Base-by-base conservation (phyloP, 768 basidiomycete species). In the Rickenella mellea region DNA sequence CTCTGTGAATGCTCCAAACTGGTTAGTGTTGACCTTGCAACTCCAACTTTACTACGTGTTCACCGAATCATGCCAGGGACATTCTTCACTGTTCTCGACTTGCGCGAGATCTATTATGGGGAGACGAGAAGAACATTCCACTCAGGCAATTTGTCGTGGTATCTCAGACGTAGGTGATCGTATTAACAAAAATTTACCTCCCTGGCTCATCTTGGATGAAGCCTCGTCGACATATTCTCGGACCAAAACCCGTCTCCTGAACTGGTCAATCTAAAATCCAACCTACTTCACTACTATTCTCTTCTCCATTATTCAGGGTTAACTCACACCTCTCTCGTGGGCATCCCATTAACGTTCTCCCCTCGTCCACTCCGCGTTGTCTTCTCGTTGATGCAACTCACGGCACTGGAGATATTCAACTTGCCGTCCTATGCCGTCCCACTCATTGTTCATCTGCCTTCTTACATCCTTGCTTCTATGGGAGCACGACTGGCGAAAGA, bases 1-100 rank as follows among this genome's bases (percentile, higher is more conserved):
- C 57, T 80, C 78, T 0, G 69, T 83, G 29, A 83, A 84, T 50
- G 76, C 79, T 0, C 70, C 68, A 4, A 78, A 84, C 51, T 83
- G 83, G 81, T 80, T 64, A 37, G 68, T 59, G 7, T 50, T 61
- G 40, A 17, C 3, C 31, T 30, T 9, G 35, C 17, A 17, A 25
- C 39, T 45, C 29, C 40, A 35, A 54, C 41, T 12, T 48, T 20
- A 29, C 30, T 42, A 25, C 51, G 36, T 39, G 21, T 41, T 51
- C 4, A 21, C 40, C n/a, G n/a, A n/a, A n/a, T 10, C 5, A 21
- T 19, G 15, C 7, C 39, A 80, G 80, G 80, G 78, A 83, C 42
- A 74, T 77, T 0, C 54, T 79, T 2, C 71, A 73, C 50, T 74
- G 75, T 9, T 73, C 74, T 0, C 67, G 68, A 42, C 74, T 74